Evolutionary conservation across 2,329 filamentous ascomycete genomes (phyloP).

Genomic region (Pestalotiopsis sp.): DNA sequence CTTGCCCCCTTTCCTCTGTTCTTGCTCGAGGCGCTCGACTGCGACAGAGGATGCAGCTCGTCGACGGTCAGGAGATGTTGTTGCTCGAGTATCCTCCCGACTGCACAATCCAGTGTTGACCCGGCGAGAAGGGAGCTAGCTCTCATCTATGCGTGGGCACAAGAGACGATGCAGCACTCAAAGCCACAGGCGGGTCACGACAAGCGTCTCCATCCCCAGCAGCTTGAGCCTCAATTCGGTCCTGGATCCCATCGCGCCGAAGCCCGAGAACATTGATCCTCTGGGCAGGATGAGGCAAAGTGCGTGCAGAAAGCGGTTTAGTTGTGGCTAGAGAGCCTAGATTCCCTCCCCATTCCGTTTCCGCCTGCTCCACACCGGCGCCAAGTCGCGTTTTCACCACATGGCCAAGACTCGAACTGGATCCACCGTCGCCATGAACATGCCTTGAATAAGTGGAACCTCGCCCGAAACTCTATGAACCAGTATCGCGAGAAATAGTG

Average conservation of each 20-base stretch:
- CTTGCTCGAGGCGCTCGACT: not conserved
- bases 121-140: not conserved
- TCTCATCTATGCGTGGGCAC: not conserved
- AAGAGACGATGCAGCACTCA: not conserved
- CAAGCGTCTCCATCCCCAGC: constrained; percentile 5
- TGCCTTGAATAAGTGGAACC: constrained; percentile 3
- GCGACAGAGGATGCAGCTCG: not conserved
- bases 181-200: constrained; percentile 1
- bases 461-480: constrained; percentile 1
- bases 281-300: not conserved
- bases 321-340: constrained; percentile 4
- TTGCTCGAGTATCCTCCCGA: not conserved
- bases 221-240: constrained; percentile 8
- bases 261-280: not conserved
- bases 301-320: not conserved
- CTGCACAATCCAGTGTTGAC: not conserved
- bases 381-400: constrained; percentile 5
- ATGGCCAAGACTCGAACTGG: not conserved
- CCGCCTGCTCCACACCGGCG: constrained; percentile 3
- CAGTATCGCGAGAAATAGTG: constrained; percentile 5
- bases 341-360: not conserved
- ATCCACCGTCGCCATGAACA: not conserved
- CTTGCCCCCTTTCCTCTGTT: not conserved
- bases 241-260: constrained; percentile 1
- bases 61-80: not conserved